Base-by-base conservation (phyloP, 331 rosid species). In the Malus hybrid region DNA sequence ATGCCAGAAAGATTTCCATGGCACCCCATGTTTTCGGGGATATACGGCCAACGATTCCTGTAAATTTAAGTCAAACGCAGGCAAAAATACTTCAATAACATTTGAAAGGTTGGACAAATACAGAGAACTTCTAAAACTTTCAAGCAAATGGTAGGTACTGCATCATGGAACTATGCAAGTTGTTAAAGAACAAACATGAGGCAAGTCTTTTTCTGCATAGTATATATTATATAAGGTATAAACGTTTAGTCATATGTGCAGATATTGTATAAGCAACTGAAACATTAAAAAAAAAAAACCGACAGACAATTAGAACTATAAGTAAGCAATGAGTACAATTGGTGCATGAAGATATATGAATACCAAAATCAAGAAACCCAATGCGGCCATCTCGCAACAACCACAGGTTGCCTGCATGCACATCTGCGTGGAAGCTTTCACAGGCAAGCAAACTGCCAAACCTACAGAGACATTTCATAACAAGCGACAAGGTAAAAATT, bases 361-460 rank as follows among this genome's bases (percentile, higher is more conserved):
- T 90, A 94, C 99, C 99, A 33, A 94, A 94, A 85, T 94, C 97
- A 83, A 94, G 97, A 84, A 90, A 92, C 63, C 99, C 97, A 74
- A 94, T 89, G 11, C 96, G 99, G 62, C 97, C 99, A 89, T 94
- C 99, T 28, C 90, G 97, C 66, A 94, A 87, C 71, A 90, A 77
- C 97, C 99, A 94, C 81, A 94, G 84, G 85, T 94, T 94, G 64
- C 99, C 99, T 46, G 99, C 99, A 64, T 94, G 99, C 14, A 94
- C 99, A 77, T 92, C 99, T 69, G 99, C 99, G 68, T 92, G 99
- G 80, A 94, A 94, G 82, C 96, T 83, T 80, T 94, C 97, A 85
- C 99, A 94, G 42, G 92, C 96, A 76, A 94, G 97, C 87, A 94
- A 87, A 89, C 99, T 94, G 75, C 99, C 99, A 86, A 92, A 94